phyloP scores from a whole-genome alignment of 352 stramenopile genomes.

The Globisporangium barbulae region DNA sequence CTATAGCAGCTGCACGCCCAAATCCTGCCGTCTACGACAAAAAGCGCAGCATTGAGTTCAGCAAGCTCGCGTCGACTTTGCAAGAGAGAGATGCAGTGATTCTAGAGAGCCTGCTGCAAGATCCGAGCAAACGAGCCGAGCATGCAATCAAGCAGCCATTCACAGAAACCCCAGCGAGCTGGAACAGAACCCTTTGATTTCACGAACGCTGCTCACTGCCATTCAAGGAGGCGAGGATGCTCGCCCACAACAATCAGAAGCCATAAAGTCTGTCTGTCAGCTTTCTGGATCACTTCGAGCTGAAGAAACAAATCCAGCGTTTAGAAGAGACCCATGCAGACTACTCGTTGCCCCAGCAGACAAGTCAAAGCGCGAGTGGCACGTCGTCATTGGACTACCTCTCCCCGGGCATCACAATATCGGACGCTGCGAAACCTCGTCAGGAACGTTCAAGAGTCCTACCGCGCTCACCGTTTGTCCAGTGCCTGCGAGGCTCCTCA shows the following conservation, averaged over 20 bases:
- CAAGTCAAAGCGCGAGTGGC: neutral
- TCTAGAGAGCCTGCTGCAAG: neutral
- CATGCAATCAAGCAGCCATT: neutral
- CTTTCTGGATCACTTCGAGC: neutral
- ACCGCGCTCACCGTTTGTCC: conserved; percentile 6
- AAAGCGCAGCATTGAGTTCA: neutral
- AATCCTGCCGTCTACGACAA: neutral
- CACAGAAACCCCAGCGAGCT: neutral
- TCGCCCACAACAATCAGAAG: neutral
- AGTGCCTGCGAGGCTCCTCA: neutral
- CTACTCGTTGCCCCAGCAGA: neutral
- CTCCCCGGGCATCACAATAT: conserved; percentile 8
- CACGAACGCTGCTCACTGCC: neutral
- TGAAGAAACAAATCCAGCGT: neutral
- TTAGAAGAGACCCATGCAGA: neutral
- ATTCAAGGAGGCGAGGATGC: neutral
- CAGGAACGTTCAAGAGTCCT: conserved; percentile 10
- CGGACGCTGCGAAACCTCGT: conserved; percentile 10
- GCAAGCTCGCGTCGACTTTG: neutral
- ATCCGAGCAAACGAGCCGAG: neutral
- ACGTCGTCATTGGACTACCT: neutral
- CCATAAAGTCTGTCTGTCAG: too few species aligned
- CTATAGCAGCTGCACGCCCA: too few species aligned
- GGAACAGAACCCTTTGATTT: neutral
- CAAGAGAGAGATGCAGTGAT: neutral